Evolutionary conservation across 176 grass and related monocot genomes (phyloP).

Genomic region (Zoysia pacifica): DNA sequence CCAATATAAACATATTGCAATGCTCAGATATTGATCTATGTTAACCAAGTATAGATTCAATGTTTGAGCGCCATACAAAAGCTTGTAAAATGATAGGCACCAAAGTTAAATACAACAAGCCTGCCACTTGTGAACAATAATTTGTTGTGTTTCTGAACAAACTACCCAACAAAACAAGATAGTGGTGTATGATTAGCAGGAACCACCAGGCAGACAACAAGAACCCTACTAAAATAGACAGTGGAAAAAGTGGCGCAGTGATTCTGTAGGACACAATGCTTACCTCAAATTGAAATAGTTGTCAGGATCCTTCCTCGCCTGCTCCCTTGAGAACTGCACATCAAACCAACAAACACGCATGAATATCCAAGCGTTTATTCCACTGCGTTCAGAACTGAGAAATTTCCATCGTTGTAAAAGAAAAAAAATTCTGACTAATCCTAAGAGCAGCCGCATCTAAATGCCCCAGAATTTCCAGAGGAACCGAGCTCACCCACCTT

Average conservation of each 20-base stretch:
- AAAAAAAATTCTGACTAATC: slow-evolving; percentile 8
- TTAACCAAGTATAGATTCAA: too few relatives aligned
- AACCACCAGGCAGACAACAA: too few relatives aligned
- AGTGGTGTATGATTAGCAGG: too few relatives aligned
- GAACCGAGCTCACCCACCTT: slow-evolving; percentile 46
- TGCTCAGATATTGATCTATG: too few relatives aligned
- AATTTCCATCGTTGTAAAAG: neutral
- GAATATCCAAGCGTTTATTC: neutral
- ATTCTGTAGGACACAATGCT: slow-evolving; percentile 14
- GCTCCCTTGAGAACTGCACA: slow-evolving; percentile 92
- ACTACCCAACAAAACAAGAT: too few relatives aligned
- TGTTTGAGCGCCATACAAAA: too few relatives aligned
- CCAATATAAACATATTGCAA: too few relatives aligned
- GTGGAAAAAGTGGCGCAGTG: neutral
- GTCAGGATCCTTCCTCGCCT: slow-evolving; percentile 84
- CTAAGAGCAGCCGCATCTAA: neutral
- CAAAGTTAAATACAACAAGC: too few relatives aligned
- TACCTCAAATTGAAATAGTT: slow-evolving; percentile 95
- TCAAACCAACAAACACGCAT: slow-evolving; percentile 12
- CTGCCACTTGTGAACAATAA: too few relatives aligned
- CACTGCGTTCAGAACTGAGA: neutral
- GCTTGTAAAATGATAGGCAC: too few relatives aligned
- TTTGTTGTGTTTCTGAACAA: too few relatives aligned
- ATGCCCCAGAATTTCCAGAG: neutral
- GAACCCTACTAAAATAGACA: too few relatives aligned